Percentiles rank a stretch among this genome's conserved stretches.
Evolutionary conservation across 129 eudicot genomes (phyloP).

Genomic region (Sambucus nigra): DNA sequence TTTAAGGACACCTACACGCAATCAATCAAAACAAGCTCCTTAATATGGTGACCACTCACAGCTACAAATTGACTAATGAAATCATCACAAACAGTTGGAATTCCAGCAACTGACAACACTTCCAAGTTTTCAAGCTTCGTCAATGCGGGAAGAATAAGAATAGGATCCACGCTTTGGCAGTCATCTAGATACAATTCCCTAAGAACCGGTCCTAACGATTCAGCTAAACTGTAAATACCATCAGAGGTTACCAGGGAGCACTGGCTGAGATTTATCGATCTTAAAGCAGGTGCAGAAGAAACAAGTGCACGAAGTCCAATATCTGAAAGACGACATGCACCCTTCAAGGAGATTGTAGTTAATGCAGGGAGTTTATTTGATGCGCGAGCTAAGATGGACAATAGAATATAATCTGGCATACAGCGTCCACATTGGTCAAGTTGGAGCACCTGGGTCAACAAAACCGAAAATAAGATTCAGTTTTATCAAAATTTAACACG

Average conservation of each 20-base stretch:
- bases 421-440: slow-evolving; percentile 86
- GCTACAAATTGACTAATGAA: slow-evolving; percentile 41
- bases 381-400: slow-evolving; percentile 33
- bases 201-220: slow-evolving; percentile 47
- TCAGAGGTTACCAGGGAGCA: slow-evolving; percentile 70
- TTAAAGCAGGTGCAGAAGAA: slow-evolving; percentile 55
- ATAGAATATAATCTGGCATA: slow-evolving; percentile 58
- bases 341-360: slow-evolving; percentile 65
- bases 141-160: slow-evolving; percentile 55
- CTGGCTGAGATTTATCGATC: slow-evolving; percentile 78
- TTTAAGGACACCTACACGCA: slow-evolving; percentile 52
- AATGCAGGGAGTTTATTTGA: slow-evolving; percentile 47
- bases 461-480: not conserved
- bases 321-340: slow-evolving; percentile 94
- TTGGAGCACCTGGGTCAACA: slow-evolving; percentile 58
- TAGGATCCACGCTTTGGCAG: slow-evolving; percentile 55
- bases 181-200: slow-evolving; percentile 75
- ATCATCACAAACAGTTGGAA: slow-evolving; percentile 51
- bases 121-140: slow-evolving; percentile 46
- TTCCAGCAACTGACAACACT: slow-evolving; percentile 65
- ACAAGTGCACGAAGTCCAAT: slow-evolving; percentile 55
- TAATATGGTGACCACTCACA: slow-evolving; percentile 49
- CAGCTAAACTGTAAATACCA: slow-evolving; percentile 43
- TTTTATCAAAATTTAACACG: not conserved
- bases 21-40: slow-evolving; percentile 63